Conservation (phyloP, 1,139 yeast genomes). For the Pichia sp. region DNA sequence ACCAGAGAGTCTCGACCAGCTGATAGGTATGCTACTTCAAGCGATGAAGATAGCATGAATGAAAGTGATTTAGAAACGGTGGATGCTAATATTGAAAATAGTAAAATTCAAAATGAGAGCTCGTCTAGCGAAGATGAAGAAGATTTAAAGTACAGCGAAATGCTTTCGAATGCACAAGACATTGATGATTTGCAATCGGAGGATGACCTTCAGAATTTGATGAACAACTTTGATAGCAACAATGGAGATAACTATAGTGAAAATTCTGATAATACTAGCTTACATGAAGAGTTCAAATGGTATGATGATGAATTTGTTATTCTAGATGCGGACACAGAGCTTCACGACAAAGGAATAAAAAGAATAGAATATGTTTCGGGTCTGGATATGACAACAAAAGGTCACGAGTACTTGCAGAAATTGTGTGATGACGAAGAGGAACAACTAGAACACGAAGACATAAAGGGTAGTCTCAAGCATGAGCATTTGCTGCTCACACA, state of each 20-base stretch:
- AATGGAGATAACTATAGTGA: neutral
- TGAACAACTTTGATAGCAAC: neutral
- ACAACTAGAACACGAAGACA: constrained; percentile 25
- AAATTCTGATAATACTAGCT: neutral
- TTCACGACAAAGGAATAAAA: neutral
- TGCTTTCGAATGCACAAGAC: constrained; percentile 3
- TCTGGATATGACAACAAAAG: constrained; percentile 15
- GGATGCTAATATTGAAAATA: too few relatives aligned
- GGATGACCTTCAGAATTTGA: constrained; percentile 3
- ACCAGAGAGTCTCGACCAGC: too few relatives aligned
- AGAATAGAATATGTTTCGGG: neutral
- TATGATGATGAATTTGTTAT: constrained; percentile 10
- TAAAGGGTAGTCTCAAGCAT: constrained; percentile 25
- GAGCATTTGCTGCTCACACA: constrained; percentile 28
- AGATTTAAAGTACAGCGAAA: neutral
- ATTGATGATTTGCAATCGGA: constrained; percentile 12
- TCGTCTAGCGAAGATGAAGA: neutral
- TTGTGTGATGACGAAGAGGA: constrained; percentile 16
- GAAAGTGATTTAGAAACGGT: neutral
- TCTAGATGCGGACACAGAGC: constrained; percentile 6
- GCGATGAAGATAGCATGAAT: neutral
- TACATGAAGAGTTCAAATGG: neutral
- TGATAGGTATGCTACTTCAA: too few relatives aligned
- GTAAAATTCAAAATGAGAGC: too few relatives aligned
- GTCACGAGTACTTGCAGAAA: constrained; percentile 14